Evolutionary conservation across 169 alveolate genomes (phyloP), one percentile per base, ranked within the genome.

Genomic region (Miamiensis avidus): DNA sequence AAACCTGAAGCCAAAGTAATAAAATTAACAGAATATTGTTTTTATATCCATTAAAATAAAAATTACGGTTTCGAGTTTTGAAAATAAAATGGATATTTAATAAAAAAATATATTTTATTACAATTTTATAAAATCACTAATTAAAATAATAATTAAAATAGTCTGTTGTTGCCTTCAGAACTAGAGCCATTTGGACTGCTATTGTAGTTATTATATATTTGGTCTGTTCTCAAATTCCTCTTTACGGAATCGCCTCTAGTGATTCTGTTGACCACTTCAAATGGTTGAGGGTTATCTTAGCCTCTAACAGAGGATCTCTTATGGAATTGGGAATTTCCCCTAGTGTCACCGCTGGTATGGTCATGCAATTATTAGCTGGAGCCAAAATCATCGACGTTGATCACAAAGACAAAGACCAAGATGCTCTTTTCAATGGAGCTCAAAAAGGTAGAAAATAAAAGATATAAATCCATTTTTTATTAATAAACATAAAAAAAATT

Each of bases 301-400:
- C 99, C 16, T 97, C 99, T 25, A 99, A 99, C 94, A 94, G 99
- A 89, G 99, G 99, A 31, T 98, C 99, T 0, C 95, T 99, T 34
- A 99, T 99, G 99, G 99, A 99, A 93, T 96, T 99, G 72, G 99
- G 99, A 81, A 99, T 98, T 85, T 96, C 99, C 34, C 99, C 99
- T 26, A 99, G 98, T 85, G 99, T 99, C 84, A 99, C 99, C 29
- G 95, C 99, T 72, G 98, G 99, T 72, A 99, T 99, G 99, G 99
- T 99, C 82, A 98, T 99, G 99, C 99, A 99, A 95, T 97, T 99
- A 78, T 95, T 99, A 33, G 99, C 99, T 20, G 99, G 99, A 34
- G 97, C 99, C 64, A 98, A 98, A 92, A 98, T 99, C 76, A 98
- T 99, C 65, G 99, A 98, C 76, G 99, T 99, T 29, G 99, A 99